Conservation (phyloP, 352 stramenopile species). For the Phytophthora niederhauseri region DNA sequence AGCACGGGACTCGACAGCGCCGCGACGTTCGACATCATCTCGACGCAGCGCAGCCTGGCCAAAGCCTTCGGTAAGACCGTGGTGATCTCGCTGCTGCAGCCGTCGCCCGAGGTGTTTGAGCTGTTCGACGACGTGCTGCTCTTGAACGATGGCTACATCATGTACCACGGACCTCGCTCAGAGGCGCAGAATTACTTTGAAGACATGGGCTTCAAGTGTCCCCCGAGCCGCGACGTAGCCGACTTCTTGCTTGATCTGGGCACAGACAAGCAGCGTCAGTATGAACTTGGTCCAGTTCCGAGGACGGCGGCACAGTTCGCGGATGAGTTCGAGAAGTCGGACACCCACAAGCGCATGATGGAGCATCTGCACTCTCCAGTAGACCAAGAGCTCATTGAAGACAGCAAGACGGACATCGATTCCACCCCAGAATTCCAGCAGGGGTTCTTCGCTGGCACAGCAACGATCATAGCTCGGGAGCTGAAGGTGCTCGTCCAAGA, state of each 20-base stretch:
- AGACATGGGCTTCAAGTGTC: constrained; percentile 55
- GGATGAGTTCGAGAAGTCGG: constrained; percentile 28
- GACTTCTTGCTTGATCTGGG: constrained; percentile 50
- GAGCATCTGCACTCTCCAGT: constrained; percentile 12
- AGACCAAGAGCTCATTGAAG: constrained; percentile 1
- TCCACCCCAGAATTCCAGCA: constrained; percentile 34
- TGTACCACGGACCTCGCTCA: constrained; percentile 80
- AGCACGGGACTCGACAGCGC: constrained; percentile 31
- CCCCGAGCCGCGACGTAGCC: constrained; percentile 42
- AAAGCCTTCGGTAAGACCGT: constrained; percentile 43
- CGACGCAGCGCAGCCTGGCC: constrained; percentile 36
- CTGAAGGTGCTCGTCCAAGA: constrained; percentile 38
- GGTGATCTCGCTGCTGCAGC: constrained; percentile 84
- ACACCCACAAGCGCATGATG: constrained; percentile 30
- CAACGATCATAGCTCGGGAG: constrained; percentile 25
- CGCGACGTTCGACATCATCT: constrained; percentile 40
- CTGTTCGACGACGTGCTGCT: constrained; percentile 93
- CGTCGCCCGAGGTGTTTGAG: constrained; percentile 89
- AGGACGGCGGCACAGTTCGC: constrained; percentile 27
- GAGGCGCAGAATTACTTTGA: constrained; percentile 74
- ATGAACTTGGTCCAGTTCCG: constrained; percentile 19
- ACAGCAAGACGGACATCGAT: constrained; percentile 28
- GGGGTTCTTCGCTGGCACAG: constrained; percentile 12
- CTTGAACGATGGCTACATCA: constrained; percentile 81
- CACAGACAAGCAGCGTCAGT: constrained; percentile 38